Base-by-base conservation (phyloP, 306 rosid genomes). In the Calophaca sinica region DNA sequence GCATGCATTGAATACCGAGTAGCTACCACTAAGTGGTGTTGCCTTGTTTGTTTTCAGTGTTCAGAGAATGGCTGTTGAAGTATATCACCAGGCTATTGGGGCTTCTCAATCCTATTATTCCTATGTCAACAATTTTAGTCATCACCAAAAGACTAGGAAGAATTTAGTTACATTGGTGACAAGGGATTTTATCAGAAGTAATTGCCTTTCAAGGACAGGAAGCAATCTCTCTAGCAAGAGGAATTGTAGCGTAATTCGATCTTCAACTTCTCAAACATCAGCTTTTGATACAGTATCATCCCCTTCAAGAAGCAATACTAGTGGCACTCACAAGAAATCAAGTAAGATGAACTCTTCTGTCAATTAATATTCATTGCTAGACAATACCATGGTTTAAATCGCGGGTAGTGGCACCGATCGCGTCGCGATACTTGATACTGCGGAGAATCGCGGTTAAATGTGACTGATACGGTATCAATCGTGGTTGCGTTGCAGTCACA, bases 61-160 rank as follows among this genome's bases (percentile, higher is more conserved):
- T 85, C 84, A 89, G 89, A 86, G 86, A 75, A 92, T 92, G 97
- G 91, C 96, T 67, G 75, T 89, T 62, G 78, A 85, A 75, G 86
- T 73, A 35, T 85, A 55, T 81, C 81, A 80, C 58, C 91, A 84
- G 54, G 65, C 87, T 42, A 60, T 86, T 67, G 89, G 90, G 59
- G 75, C 72, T 63, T 62, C 58, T 55, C 85, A 79, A 62, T 33
- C 84, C n/a, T 66, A 55, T 36, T 66, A 55, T 36, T 76, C 86
- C 3, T 53, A 57, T 38, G 13, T 70, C 7, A 66, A 62, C 33
- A 65, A 68, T 52, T 50, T 81, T 4, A 76, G 64, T 15, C 58
- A 81, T 42, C 82, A 54, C 12, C 84, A 77, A 46, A 86, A 83
- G 68, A 74, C 77, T 73, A 14, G 51, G 38, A 79, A 12, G 54